Evolutionary conservation across 495 filamentous ascomycete genomes (phyloP).

Genomic region (Penicillium atrosanguineum): DNA sequence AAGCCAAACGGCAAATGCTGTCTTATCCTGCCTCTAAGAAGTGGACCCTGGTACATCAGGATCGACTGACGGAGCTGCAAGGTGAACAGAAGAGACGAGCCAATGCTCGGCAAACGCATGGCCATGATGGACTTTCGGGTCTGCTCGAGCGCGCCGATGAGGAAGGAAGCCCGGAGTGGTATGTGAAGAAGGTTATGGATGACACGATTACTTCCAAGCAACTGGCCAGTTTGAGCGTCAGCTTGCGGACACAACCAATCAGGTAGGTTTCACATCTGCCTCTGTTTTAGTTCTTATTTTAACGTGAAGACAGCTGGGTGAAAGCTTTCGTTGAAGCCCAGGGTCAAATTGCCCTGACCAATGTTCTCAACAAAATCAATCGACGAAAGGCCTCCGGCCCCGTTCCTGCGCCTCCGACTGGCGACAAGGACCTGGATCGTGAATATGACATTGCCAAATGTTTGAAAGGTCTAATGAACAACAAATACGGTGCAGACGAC

Average conservation of each 20-base stretch:
- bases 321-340: slow-evolving; percentile 96
- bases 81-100: slow-evolving; percentile 85
- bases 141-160: slow-evolving; percentile 77
- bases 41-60: slow-evolving; percentile 95
- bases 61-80: slow-evolving; percentile 89
- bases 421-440: slow-evolving; percentile 85
- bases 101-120: slow-evolving; percentile 62
- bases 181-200: slow-evolving; percentile 94
- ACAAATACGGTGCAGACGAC: slow-evolving; percentile 97
- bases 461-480: slow-evolving; percentile 96
- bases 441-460: slow-evolving; percentile 99
- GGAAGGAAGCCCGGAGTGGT: slow-evolving; percentile 97
- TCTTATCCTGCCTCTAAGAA: slow-evolving; percentile 92
- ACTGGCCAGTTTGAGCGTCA: slow-evolving; percentile 86
- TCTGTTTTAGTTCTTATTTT: background rate
- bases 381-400: slow-evolving; percentile 75
- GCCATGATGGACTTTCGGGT: slow-evolving; percentile 59
- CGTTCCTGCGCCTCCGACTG: slow-evolving; percentile 58
- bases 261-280: slow-evolving; percentile 42
- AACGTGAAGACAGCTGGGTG: slow-evolving; percentile 65
- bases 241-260: slow-evolving; percentile 92
- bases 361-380: slow-evolving; percentile 90
- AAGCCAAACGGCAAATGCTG: slow-evolving; percentile 91
- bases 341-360: slow-evolving; percentile 93
- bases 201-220: slow-evolving; percentile 91